Percentiles rank a stretch among this genome's conserved stretches.
Evolutionary conservation across 352 stramenopile species (phyloP).

Genomic region (Phytophthora melonis): DNA sequence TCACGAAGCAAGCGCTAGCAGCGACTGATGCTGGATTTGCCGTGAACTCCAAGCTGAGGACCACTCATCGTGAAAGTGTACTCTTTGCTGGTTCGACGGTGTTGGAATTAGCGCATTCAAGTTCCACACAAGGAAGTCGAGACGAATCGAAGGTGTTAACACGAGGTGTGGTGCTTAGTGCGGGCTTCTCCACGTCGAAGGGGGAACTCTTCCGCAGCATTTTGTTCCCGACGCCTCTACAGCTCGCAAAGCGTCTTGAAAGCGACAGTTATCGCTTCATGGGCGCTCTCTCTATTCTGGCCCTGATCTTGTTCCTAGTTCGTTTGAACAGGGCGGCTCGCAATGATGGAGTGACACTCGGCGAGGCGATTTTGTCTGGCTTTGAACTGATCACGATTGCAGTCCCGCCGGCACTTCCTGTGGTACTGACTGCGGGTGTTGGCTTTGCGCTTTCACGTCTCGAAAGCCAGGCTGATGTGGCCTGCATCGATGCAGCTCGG

Average conservation of each 20-base stretch:
- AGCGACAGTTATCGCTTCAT: constrained; percentile 83
- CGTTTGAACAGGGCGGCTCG: constrained; percentile 51
- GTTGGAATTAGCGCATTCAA: constrained; percentile 42
- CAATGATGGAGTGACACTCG: constrained; percentile 35
- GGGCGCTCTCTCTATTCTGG: constrained; percentile 57
- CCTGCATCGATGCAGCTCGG: constrained; percentile 78
- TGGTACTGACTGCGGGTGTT: constrained; percentile 71
- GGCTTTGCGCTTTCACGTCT: constrained; percentile 72
- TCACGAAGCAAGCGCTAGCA: constrained; percentile 63
- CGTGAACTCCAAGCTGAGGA: constrained; percentile 54
- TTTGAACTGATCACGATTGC: constrained; percentile 77
- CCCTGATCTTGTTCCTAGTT: constrained; percentile 65
- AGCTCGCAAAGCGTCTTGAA: constrained; percentile 66
- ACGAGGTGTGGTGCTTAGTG: constrained; percentile 65
- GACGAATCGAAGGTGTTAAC: constrained; percentile 43
- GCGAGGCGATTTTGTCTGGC: constrained; percentile 47
- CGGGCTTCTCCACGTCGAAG: constrained; percentile 75
- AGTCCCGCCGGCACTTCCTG: constrained; percentile 65
- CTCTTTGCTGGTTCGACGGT: constrained; percentile 72
- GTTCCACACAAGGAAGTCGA: constrained; percentile 32
- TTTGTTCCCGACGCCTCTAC: constrained; percentile 63
- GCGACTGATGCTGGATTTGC: constrained; percentile 4
- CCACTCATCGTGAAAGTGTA: constrained; percentile 55
- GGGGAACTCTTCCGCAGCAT: constrained; percentile 80
- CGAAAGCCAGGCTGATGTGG: constrained; percentile 52